Base-by-base conservation (phyloP, 148 eudicot genomes). In the Fagopyrum esculentum region DNA sequence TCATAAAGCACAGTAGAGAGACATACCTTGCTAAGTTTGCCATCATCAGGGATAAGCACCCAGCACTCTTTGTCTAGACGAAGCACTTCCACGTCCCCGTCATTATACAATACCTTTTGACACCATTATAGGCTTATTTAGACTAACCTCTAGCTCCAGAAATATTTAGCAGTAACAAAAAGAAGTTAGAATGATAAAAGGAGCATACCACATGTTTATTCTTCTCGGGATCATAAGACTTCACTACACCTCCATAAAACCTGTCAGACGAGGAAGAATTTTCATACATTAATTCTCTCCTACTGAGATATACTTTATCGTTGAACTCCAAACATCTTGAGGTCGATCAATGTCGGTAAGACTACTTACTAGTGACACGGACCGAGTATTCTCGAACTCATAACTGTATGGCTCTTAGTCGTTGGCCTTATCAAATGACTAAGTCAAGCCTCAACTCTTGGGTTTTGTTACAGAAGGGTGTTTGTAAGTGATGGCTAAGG, bases 81-180 rank as follows among this genome's bases (percentile, higher is more conserved):
- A 54, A 95, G 92, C 78, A 95, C 93, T 83, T 95, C 99, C 73
- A 95, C 96, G 52, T 95, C 99, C 71, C 96, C 96, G 79, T 95
- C 99, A 66, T 86, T 82, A 76, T 95, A 95, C 48, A 83, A 77
- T 49, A 95, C 71, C 71, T 66, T 4, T 66, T 66, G 19, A 43
- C 46, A 66, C 46, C 46, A 5, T 35, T 5, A 4, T 64, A 64
- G 29, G 9, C 44, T 43, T 35, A 35, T 35, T 66, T 66, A 66
- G 46, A 66, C 43, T 66, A 43, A 13, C 71, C 40, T 66, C 47
- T 40, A 15, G 47, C 19, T 12, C 47, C 46, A 13, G 47, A 3
- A 17, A 6, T 40, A 66, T 66, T 40, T 66, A 66, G 71, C 17
- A 40, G 47, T 6, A 40, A 40, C 46, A 40, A 3, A 63, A 4